Conservation (phyloP, 768 basidiomycete species). For the Pulveroboletus ravenelii region DNA sequence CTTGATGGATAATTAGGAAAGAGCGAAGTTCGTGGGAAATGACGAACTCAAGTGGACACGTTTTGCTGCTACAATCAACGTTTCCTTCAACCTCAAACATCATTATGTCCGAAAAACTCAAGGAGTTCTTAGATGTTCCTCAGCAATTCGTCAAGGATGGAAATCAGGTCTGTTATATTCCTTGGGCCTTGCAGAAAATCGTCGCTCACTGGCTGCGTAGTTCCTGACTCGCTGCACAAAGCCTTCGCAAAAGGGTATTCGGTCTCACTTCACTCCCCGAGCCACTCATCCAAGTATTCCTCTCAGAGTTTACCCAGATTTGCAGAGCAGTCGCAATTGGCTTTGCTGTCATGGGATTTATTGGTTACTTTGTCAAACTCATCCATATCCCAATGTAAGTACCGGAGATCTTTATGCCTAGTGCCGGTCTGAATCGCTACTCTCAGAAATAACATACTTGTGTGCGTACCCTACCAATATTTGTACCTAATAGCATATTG, state of each 20-base stretch:
- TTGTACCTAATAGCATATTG: constrained; percentile 20
- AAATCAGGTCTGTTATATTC: constrained; percentile 61
- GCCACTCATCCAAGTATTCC: constrained; percentile 1
- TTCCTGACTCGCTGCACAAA: constrained; percentile 98
- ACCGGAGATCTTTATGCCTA: background rate
- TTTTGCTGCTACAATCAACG: no score
- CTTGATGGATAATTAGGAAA: background rate
- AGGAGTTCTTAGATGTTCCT: constrained; percentile 86
- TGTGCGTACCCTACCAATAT: constrained; percentile 56
- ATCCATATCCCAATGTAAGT: constrained; percentile 98
- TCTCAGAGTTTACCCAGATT: constrained; percentile 86
- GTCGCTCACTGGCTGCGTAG: constrained; percentile 38
- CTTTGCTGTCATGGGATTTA: constrained; percentile 98
- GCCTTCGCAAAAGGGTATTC: constrained; percentile 86
- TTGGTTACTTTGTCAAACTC: constrained; percentile 97
- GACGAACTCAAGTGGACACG: constrained; percentile 21
- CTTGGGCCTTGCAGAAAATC: background rate
- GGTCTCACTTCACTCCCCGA: background rate
- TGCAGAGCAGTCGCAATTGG: constrained; percentile 96
- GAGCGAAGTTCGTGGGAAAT: constrained; percentile 25
- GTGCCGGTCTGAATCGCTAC: constrained; percentile 9
- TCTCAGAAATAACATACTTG: constrained; percentile 90
- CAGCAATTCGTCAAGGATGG: constrained; percentile 92
- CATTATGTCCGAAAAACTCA: constrained; percentile 85
- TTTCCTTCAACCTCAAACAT: constrained; percentile 17